Percentiles rank a stretch among this genome's conserved stretches.
phyloP scores from a whole-genome alignment of 805 yeast genomes.

The Starmerella geochares region DNA sequence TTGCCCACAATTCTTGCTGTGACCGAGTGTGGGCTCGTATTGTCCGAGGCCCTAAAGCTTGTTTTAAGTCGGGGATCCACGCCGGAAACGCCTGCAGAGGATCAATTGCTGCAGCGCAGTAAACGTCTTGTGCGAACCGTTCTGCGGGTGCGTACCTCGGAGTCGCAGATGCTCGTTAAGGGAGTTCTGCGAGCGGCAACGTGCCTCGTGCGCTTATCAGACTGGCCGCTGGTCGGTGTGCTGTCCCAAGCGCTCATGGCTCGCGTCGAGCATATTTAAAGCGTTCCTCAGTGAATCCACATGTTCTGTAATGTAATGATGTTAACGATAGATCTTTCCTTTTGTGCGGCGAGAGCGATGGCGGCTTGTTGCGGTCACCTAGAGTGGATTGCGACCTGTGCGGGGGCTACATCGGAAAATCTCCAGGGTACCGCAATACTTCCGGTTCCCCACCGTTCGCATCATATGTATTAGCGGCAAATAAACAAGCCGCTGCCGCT shows the following conservation, averaged over 20 bases:
- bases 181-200: conserved; percentile 17
- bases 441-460: conserved; percentile 4
- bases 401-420: background rate
- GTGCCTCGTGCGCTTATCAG: conserved; percentile 17
- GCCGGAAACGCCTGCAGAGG: conserved; percentile 21
- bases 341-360: no score
- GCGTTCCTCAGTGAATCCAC: background rate
- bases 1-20: conserved; percentile 31
- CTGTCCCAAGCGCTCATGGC: conserved; percentile 16
- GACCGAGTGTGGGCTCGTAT: conserved; percentile 33
- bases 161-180: conserved; percentile 6
- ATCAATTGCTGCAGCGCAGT: conserved; percentile 22
- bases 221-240: conserved; percentile 21
- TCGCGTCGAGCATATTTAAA: conserved; percentile 9
- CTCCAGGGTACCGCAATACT: background rate
- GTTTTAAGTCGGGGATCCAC: conserved; percentile 4
- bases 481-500: background rate
- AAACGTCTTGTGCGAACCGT: conserved; percentile 18
- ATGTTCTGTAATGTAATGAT: conserved; percentile 1
- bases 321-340: background rate
- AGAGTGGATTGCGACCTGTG: background rate
- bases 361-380: background rate
- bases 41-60: conserved; percentile 28
- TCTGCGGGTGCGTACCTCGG: conserved; percentile 10
- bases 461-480: background rate